A percentile compares a stretch with the other conserved stretches of the same genome.
Conservation (phyloP, 768 basidiomycete genomes). For the Serendipita sp. region DNA sequence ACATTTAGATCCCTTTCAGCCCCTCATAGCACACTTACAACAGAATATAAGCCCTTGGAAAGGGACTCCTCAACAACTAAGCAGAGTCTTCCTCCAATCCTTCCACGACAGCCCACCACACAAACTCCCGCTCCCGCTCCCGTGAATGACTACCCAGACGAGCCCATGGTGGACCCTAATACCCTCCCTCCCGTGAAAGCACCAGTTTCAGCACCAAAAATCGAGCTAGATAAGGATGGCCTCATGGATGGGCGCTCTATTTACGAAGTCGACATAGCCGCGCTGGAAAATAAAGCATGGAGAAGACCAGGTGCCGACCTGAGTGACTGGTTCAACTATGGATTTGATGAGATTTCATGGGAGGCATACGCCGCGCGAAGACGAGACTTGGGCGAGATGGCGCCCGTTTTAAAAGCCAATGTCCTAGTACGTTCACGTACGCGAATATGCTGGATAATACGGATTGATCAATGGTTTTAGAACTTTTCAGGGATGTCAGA, state of each 20-base stretch:
- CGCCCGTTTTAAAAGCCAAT: slow-evolving; percentile 63
- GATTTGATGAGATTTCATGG: slow-evolving; percentile 95
- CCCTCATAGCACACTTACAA: slow-evolving; percentile 42
- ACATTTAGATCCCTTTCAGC: slow-evolving; percentile 21
- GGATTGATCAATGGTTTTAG: slow-evolving; percentile 21
- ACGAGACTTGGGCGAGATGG: slow-evolving; percentile 64
- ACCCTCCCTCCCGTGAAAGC: slow-evolving; percentile 50
- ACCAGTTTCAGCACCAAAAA: slow-evolving; percentile 62
- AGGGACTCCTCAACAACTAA: slow-evolving; percentile 33
- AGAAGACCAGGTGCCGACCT: slow-evolving; percentile 80
- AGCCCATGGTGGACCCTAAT: slow-evolving; percentile 32
- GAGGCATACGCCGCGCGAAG: slow-evolving; percentile 79
- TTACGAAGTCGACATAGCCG: slow-evolving; percentile 64
- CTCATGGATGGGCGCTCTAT: slow-evolving; percentile 61
- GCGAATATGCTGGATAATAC: not conserved
- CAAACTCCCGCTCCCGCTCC: slow-evolving; percentile 9
- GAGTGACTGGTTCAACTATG: slow-evolving; percentile 98
- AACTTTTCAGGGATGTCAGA: slow-evolving; percentile 72
- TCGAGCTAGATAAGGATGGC: slow-evolving; percentile 53
- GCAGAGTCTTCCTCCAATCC: slow-evolving; percentile 16
- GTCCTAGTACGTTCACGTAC: slow-evolving; percentile 43
- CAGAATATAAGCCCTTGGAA: slow-evolving; percentile 51
- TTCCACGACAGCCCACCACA: slow-evolving; percentile 4
- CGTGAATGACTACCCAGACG: not conserved
- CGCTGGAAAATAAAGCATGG: slow-evolving; percentile 77